A percentile compares a stretch with the other conserved stretches of the same genome.
Conservation (phyloP, 2,329 filamentous ascomycete genomes). For the Colletotrichum costaricense region DNA sequence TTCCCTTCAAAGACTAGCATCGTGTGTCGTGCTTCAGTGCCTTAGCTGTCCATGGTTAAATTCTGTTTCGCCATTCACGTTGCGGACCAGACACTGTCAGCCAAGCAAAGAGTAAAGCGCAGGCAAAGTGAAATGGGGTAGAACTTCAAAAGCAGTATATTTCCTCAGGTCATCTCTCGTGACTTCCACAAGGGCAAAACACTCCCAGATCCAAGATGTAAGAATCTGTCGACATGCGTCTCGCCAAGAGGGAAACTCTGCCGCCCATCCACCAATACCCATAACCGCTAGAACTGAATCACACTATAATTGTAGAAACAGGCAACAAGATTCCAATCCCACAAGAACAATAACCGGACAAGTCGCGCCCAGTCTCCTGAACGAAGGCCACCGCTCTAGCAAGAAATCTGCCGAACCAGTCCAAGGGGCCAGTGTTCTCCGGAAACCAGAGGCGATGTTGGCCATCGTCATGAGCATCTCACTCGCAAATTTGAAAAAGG, state of each 20-base stretch:
- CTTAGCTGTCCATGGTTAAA: not conserved
- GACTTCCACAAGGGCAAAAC: not conserved
- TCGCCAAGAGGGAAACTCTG: not conserved
- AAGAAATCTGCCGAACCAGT: not conserved
- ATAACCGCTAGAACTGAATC: not conserved
- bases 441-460: not conserved
- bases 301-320: not conserved
- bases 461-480: not conserved
- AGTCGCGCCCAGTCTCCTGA: not conserved
- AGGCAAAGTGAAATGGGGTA: not conserved
- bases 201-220: not conserved
- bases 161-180: not conserved
- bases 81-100: not conserved
- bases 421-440: not conserved
- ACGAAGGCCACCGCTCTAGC: not conserved
- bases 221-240: not conserved
- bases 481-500: conserved; percentile 15
- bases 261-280: not conserved
- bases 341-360: not conserved
- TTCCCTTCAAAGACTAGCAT: too few species aligned
- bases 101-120: not conserved
- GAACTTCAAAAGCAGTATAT: not conserved
- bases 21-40: not conserved
- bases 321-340: not conserved
- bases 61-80: not conserved